Conservation (phyloP, 352 stramenopile genomes). For the Globisporangium acanthophoron region DNA sequence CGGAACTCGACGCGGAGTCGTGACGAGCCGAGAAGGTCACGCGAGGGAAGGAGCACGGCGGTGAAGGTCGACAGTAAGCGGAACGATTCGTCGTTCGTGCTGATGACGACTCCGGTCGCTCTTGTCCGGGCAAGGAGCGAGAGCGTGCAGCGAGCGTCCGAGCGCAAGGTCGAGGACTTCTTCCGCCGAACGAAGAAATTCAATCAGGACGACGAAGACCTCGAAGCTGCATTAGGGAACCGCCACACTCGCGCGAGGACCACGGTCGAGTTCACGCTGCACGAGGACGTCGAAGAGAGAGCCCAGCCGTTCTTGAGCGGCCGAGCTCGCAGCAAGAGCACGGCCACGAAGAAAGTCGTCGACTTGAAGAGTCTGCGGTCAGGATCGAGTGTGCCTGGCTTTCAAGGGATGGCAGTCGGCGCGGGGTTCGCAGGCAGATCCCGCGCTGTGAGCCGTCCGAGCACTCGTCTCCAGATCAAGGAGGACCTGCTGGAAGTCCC, state of each 20-base stretch:
- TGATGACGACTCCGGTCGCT: slow-evolving; percentile 9
- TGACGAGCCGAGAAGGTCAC: slow-evolving; percentile 6
- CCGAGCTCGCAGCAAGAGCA: slow-evolving; percentile 8
- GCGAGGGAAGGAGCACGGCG: neutral
- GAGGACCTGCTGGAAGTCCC: slow-evolving; percentile 20
- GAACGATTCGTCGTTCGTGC: neutral
- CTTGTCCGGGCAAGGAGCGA: slow-evolving; percentile 26
- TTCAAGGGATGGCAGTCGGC: slow-evolving; percentile 4
- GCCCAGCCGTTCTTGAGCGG: neutral
- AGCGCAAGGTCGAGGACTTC: slow-evolving; percentile 44
- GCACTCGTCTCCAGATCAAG: slow-evolving; percentile 8
- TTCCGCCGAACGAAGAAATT: slow-evolving; percentile 30
- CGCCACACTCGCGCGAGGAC: slow-evolving; percentile 25
- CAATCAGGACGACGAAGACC: slow-evolving; percentile 16
- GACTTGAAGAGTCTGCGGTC: slow-evolving; percentile 23
- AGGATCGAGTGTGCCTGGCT: slow-evolving; percentile 10
- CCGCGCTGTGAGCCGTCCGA: slow-evolving; percentile 1
- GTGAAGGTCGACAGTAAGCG: neutral
- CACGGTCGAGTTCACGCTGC: slow-evolving; percentile 23
- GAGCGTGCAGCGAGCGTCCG: slow-evolving; percentile 32
- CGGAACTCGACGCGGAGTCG: slow-evolving; percentile 28
- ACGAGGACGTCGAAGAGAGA: slow-evolving; percentile 12
- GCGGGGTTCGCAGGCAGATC: neutral
- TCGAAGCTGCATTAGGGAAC: slow-evolving; percentile 7
- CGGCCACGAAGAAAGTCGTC: slow-evolving; percentile 23